Evolutionary conservation across 495 filamentous ascomycete species (phyloP).

Genomic region (Xylaria palmicola): DNA sequence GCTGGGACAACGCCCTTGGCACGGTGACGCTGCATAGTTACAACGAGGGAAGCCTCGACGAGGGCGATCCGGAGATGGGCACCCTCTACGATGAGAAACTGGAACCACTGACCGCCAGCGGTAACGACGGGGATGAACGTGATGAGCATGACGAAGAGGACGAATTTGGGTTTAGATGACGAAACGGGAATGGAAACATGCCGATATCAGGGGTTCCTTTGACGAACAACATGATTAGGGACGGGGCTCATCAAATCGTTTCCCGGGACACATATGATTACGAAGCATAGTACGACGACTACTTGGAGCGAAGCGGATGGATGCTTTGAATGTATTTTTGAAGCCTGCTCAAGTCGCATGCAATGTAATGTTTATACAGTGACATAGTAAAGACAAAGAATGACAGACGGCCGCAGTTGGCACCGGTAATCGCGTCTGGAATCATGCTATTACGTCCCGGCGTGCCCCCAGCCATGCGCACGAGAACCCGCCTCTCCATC

Average conservation of each 20-base stretch:
- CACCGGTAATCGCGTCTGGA: constrained; percentile 1
- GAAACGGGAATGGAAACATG: not conserved
- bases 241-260: too few species aligned
- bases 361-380: constrained; percentile 28
- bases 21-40: constrained; percentile 76
- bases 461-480: too few species aligned
- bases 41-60: constrained; percentile 65
- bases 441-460: not conserved
- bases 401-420: constrained; percentile 12
- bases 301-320: too few species aligned
- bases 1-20: constrained; percentile 64
- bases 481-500: too few species aligned
- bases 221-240: too few species aligned
- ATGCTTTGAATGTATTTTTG: constrained; percentile 12
- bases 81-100: constrained; percentile 53
- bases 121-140: too few species aligned
- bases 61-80: constrained; percentile 62
- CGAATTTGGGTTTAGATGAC: constrained; percentile 3
- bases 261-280: not conserved
- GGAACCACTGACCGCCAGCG: not conserved
- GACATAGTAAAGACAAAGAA: constrained; percentile 17
- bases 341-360: constrained; percentile 8
- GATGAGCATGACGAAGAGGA: constrained; percentile 15
- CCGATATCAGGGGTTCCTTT: not conserved
- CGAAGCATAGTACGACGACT: not conserved